Conservation (phyloP, 1,284 basidiomycete genomes). For the Schizopora paradoxa region DNA sequence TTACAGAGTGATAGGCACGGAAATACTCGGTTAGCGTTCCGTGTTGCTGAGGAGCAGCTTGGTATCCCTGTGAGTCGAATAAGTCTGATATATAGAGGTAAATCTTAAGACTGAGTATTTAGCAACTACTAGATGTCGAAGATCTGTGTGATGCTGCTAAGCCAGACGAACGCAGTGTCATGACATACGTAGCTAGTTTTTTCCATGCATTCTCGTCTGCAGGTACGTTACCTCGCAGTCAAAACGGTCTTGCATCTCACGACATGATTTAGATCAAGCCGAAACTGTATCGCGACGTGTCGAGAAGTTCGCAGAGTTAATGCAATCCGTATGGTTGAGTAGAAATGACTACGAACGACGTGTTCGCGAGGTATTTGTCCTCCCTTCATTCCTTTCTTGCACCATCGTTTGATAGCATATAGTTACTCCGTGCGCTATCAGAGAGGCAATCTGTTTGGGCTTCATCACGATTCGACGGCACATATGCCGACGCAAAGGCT, state of each 20-base stretch:
- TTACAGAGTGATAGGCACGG: constrained; percentile 64
- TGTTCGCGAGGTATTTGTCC: constrained; percentile 52
- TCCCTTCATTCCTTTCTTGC: constrained; percentile 1
- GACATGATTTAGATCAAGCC: constrained; percentile 69
- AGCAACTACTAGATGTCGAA: constrained; percentile 94
- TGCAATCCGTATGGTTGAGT: constrained; percentile 84
- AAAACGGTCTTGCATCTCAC: neutral
- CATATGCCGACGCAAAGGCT: constrained; percentile 78
- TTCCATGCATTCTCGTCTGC: constrained; percentile 98
- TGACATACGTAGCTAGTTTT: constrained; percentile 94
- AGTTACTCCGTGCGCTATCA: constrained; percentile 64
- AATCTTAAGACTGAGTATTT: constrained; percentile 10
- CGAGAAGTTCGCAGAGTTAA: constrained; percentile 93
- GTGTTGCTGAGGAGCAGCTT: constrained; percentile 80
- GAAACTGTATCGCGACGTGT: constrained; percentile 92
- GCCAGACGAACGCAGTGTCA: constrained; percentile 93
- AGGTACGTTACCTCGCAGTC: constrained; percentile 47
- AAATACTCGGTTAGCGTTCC: constrained; percentile 84
- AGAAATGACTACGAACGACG: constrained; percentile 94
- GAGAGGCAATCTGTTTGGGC: constrained; percentile 65
- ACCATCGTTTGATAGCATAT: constrained; percentile 6
- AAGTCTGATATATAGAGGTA: constrained; percentile 6
- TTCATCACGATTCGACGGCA: constrained; percentile 56
- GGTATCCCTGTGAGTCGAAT: constrained; percentile 73
- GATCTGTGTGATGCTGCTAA: constrained; percentile 87